Evolutionary conservation across 352 stramenopile genomes (phyloP).

Genomic region (Phytophthora sansomeana): DNA sequence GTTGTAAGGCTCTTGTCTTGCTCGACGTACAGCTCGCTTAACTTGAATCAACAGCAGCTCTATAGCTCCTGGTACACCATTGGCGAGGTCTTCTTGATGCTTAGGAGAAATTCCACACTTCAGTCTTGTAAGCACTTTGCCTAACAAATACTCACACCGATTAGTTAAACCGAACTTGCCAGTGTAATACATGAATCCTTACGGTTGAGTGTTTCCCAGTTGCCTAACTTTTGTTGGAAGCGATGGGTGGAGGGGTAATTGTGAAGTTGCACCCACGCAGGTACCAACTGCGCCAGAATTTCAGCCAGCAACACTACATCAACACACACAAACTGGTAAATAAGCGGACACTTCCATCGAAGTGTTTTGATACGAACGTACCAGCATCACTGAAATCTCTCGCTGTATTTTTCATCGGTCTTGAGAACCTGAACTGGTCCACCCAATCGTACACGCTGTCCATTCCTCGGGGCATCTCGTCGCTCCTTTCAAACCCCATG

Average conservation of each 20-base stretch:
- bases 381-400: conserved; percentile 64
- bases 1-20: not conserved
- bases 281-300: conserved; percentile 56
- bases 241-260: conserved; percentile 53
- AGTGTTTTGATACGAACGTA: not conserved
- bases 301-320: conserved; percentile 53
- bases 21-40: conserved; percentile 46
- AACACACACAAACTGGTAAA: not conserved
- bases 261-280: conserved; percentile 54
- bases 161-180: not conserved
- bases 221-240: conserved; percentile 59
- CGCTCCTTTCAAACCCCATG: conserved; percentile 31
- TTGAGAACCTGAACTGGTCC: conserved; percentile 54
- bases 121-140: conserved; percentile 55
- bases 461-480: conserved; percentile 35
- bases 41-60: conserved; percentile 52
- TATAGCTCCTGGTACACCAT: conserved; percentile 50
- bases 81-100: conserved; percentile 55
- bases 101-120: conserved; percentile 55
- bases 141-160: conserved; percentile 16
- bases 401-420: conserved; percentile 41
- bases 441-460: conserved; percentile 50
- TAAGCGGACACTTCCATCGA: not conserved
- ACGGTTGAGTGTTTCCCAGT: conserved; percentile 72
- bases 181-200: not conserved